These are phyloP conservation scores for Venturia carpophila DNA, from an alignment of 2,329 filamentous ascomycete species.

Conservation along the genomic window DNA sequence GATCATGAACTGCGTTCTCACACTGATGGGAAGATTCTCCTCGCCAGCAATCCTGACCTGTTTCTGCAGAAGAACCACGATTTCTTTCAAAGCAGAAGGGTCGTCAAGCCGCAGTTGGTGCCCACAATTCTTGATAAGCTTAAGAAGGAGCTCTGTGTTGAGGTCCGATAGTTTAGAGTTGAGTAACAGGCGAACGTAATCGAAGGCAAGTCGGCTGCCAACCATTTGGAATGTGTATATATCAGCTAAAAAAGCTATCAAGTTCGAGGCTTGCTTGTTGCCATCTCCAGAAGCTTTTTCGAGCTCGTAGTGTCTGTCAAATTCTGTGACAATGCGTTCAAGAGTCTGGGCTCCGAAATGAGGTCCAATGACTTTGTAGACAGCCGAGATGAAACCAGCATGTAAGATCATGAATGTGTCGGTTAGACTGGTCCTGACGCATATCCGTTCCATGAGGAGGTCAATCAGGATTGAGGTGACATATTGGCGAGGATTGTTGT, in stretches of 20 bases:
- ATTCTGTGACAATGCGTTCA: conserved; percentile 66
- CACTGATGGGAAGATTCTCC: conserved; percentile 55
- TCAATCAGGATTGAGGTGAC: conserved; percentile 76
- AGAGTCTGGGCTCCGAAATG: conserved; percentile 86
- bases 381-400: conserved; percentile 78
- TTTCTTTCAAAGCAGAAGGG: conserved; percentile 78
- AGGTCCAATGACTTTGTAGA: conserved; percentile 79
- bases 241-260: conserved; percentile 75
- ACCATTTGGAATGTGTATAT: conserved; percentile 90
- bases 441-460: conserved; percentile 69
- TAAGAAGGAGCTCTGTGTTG: conserved; percentile 22
- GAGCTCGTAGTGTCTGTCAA: conserved; percentile 56
- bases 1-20: conserved; percentile 94
- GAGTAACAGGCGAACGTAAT: conserved; percentile 77
- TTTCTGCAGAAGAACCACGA: conserved; percentile 70
- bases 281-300: conserved; percentile 31
- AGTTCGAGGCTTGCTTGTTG: conserved; percentile 61
- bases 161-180: conserved; percentile 34
- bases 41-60: conserved; percentile 61
- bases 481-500: conserved; percentile 74
- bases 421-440: conserved; percentile 66
- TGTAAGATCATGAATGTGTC: conserved; percentile 89
- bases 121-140: conserved; percentile 64
- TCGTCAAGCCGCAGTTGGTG: conserved; percentile 82
- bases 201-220: conserved; percentile 75